Conservation (phyloP, 768 basidiomycete species). For the Ramaria sp. region DNA sequence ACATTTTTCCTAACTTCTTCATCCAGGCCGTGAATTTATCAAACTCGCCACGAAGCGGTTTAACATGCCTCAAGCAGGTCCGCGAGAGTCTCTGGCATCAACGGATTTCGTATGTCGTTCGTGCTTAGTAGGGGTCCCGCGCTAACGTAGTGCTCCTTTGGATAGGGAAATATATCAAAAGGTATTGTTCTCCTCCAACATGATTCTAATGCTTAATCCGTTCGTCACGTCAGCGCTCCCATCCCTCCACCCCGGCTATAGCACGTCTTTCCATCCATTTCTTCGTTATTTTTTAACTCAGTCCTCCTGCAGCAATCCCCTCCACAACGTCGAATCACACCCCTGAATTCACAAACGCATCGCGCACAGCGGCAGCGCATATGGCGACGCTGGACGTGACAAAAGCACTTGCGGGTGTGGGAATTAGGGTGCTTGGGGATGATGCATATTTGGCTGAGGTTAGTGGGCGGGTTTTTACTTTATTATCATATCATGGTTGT, state of each 20-base stretch:
- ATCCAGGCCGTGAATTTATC: constrained; percentile 46
- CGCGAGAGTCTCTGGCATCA: constrained; percentile 63
- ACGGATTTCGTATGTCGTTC: constrained; percentile 63
- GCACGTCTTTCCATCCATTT: constrained; percentile 22
- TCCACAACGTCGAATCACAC: constrained; percentile 72
- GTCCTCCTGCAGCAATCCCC: constrained; percentile 43
- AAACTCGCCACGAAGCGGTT: constrained; percentile 46
- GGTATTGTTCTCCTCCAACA: constrained; percentile 26
- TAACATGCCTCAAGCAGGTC: constrained; percentile 45
- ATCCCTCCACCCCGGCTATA: constrained; percentile 63
- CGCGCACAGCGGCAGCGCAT: constrained; percentile 49
- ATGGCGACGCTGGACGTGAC: constrained; percentile 53
- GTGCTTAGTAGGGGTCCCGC: not conserved
- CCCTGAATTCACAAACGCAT: constrained; percentile 47
- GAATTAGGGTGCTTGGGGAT: constrained; percentile 56
- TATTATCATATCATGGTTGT: too few relatives aligned
- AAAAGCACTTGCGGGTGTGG: constrained; percentile 61
- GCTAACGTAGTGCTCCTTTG: not conserved
- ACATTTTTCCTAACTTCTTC: not conserved
- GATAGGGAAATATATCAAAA: constrained; percentile 65
- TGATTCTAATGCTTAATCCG: not conserved
- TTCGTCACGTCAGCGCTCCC: constrained; percentile 34
- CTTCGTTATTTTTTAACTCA: not conserved
- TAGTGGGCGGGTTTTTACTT: constrained; percentile 5
- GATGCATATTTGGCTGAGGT: constrained; percentile 51